These are phyloP conservation scores for Myriosclerotinia duriaeana DNA, from an alignment of 2,329 filamentous ascomycete genomes.

Conservation along the genomic window DNA sequence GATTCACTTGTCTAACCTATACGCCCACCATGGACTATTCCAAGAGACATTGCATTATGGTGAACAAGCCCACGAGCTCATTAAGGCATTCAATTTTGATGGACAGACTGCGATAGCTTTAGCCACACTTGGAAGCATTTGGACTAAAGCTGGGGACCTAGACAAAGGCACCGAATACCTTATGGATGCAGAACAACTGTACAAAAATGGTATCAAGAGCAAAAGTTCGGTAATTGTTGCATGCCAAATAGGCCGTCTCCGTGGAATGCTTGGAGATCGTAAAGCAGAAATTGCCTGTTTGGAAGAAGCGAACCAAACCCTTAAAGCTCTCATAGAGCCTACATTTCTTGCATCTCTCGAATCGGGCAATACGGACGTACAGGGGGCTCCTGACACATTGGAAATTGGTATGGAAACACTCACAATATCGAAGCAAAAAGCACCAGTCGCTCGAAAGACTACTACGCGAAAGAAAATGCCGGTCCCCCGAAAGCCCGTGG, in stretches of 20 bases:
- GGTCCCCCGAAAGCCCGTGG: constrained; percentile 37
- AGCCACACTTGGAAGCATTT: constrained; percentile 56
- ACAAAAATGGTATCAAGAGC: constrained; percentile 49
- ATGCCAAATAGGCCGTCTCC: constrained; percentile 56
- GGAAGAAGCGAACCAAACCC: constrained; percentile 47
- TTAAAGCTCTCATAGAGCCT: constrained; percentile 48
- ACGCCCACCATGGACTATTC: constrained; percentile 80
- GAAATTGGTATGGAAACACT: constrained; percentile 34
- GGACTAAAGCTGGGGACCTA: constrained; percentile 57
- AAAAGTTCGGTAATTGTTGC: constrained; percentile 51
- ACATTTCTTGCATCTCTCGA: constrained; percentile 30
- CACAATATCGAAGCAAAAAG: constrained; percentile 40
- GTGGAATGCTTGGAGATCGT: constrained; percentile 48
- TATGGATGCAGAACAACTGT: constrained; percentile 52
- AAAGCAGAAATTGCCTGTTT: constrained; percentile 51
- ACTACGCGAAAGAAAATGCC: constrained; percentile 35
- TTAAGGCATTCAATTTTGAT: constrained; percentile 42
- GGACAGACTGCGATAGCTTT: constrained; percentile 53
- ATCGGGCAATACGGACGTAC: constrained; percentile 29
- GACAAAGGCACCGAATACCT: constrained; percentile 58
- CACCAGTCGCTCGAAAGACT: constrained; percentile 30
- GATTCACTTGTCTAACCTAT: constrained; percentile 72
- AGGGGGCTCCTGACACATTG: constrained; percentile 28
- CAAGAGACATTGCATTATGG: constrained; percentile 86
- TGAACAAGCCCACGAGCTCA: constrained; percentile 78